Evolutionary conservation across 495 filamentous ascomycete species (phyloP).

Genomic region (Terfezia boudieri): DNA sequence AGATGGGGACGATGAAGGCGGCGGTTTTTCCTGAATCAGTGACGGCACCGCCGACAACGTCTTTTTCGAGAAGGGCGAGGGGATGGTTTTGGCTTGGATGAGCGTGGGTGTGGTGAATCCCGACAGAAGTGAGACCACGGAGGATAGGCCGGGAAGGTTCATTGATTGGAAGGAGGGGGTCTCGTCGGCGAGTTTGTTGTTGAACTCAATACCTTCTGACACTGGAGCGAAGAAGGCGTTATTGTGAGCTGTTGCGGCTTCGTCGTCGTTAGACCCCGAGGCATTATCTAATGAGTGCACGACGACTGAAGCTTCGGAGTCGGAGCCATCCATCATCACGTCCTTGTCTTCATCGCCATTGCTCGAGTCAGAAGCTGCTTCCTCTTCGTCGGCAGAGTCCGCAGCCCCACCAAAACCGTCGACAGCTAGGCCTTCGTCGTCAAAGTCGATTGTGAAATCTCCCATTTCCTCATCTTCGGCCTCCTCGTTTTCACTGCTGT

Average conservation of each 20-base stretch:
- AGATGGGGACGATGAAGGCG: constrained; percentile 85
- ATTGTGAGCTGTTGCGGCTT: constrained; percentile 46
- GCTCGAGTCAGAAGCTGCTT: constrained; percentile 44
- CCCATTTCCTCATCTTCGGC: constrained; percentile 18
- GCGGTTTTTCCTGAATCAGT: constrained; percentile 97
- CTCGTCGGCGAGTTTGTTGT: constrained; percentile 11
- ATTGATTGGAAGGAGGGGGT: constrained; percentile 55
- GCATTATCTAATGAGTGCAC: constrained; percentile 57
- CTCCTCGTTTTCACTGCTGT: background rate
- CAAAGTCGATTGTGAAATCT: constrained; percentile 31
- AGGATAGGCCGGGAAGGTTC: constrained; percentile 88
- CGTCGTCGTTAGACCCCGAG: constrained; percentile 36
- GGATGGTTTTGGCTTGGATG: constrained; percentile 85
- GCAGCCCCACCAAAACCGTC: constrained; percentile 63
- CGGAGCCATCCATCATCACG: constrained; percentile 37
- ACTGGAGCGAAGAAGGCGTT: constrained; percentile 88
- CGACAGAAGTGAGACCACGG: constrained; percentile 62
- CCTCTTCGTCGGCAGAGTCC: constrained; percentile 31
- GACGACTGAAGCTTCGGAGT: constrained; percentile 60
- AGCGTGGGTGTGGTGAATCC: constrained; percentile 79
- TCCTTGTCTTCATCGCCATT: constrained; percentile 21
- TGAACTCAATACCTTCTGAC: constrained; percentile 30
- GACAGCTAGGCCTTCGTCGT: constrained; percentile 63
- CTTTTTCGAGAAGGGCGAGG: constrained; percentile 74
- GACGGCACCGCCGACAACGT: constrained; percentile 87